Evolutionary conservation across 2,329 filamentous ascomycete species (phyloP).

Genomic region (Akanthomyces lecanii): DNA sequence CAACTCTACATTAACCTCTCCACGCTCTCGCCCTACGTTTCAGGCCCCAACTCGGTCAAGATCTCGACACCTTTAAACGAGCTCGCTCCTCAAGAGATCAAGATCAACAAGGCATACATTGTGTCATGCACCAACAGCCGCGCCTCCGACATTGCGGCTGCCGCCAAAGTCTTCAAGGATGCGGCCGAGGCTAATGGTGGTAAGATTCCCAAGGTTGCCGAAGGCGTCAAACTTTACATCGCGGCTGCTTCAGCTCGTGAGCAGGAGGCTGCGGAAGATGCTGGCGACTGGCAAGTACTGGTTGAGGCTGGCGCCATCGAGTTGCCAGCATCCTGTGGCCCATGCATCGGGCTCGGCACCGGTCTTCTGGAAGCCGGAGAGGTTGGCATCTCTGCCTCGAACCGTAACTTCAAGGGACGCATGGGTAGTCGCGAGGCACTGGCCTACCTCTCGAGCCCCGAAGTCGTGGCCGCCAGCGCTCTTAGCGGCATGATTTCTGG

Average conservation of each 20-base stretch:
- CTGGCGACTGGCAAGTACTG: slow-evolving; percentile 80
- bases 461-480: slow-evolving; percentile 88
- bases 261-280: slow-evolving; percentile 70
- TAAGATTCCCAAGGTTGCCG: slow-evolving; percentile 63
- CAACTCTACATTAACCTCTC: slow-evolving; percentile 72
- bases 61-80: slow-evolving; percentile 72
- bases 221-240: slow-evolving; percentile 81
- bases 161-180: slow-evolving; percentile 80
- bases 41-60: slow-evolving; percentile 88
- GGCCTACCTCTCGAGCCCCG: slow-evolving; percentile 83
- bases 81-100: slow-evolving; percentile 69
- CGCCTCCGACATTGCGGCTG: slow-evolving; percentile 73
- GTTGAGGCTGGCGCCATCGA: slow-evolving; percentile 72
- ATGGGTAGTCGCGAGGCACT: slow-evolving; percentile 69
- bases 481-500: slow-evolving; percentile 67
- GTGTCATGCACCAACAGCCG: slow-evolving; percentile 88
- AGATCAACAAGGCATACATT: slow-evolving; percentile 78
- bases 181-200: slow-evolving; percentile 62
- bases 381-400: slow-evolving; percentile 76
- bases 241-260: slow-evolving; percentile 78
- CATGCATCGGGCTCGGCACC: slow-evolving; percentile 70
- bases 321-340: slow-evolving; percentile 71
- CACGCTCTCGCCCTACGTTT: slow-evolving; percentile 75
- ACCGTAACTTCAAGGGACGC: slow-evolving; percentile 73
- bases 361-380: slow-evolving; percentile 82